A percentile compares a stretch with the other conserved stretches of the same genome.
Evolutionary conservation across 345 rosid species (phyloP).

Genomic region (Aquilaria sinensis): DNA sequence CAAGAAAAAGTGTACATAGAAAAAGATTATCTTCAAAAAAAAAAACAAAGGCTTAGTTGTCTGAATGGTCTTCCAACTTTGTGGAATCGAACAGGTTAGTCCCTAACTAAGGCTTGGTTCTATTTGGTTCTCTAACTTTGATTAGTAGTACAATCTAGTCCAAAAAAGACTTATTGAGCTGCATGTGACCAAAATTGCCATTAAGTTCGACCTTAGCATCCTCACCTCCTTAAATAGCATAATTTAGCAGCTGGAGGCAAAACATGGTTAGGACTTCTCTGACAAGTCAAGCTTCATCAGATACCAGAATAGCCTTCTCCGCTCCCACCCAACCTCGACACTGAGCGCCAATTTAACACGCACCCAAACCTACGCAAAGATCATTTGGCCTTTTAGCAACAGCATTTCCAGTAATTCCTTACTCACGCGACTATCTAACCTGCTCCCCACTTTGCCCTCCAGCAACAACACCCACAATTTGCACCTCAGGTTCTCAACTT

Average conservation of each 20-base stretch:
- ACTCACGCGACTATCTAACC: conserved; percentile 36
- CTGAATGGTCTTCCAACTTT: too few relatives aligned
- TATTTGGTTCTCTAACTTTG: too few relatives aligned
- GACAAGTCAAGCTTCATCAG: conserved; percentile 76
- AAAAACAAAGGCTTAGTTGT: too few relatives aligned
- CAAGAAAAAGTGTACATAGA: too few relatives aligned
- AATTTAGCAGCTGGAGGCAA: conserved; percentile 77
- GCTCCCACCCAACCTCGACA: conserved; percentile 29
- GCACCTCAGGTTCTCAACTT: conserved; percentile 66
- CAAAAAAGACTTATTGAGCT: too few relatives aligned
- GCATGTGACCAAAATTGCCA: too few relatives aligned
- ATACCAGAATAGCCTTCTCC: conserved; percentile 79
- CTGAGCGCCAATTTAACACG: not conserved
- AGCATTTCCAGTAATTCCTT: conserved; percentile 30
- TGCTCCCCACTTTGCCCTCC: conserved; percentile 47
- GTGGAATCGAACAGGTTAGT: too few relatives aligned
- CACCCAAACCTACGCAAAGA: conserved; percentile 22
- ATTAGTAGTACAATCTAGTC: too few relatives aligned
- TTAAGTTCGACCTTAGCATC: conserved; percentile 46
- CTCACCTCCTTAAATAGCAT: conserved; percentile 63
- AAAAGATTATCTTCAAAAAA: too few relatives aligned
- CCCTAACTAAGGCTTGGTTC: too few relatives aligned
- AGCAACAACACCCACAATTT: conserved; percentile 27
- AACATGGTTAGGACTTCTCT: conserved; percentile 71
- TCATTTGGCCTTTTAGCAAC: conserved; percentile 57